These are phyloP conservation scores for Podospora pseudoanserina DNA, from an alignment of 495 filamentous ascomycete genomes.

Conservation along the genomic window DNA sequence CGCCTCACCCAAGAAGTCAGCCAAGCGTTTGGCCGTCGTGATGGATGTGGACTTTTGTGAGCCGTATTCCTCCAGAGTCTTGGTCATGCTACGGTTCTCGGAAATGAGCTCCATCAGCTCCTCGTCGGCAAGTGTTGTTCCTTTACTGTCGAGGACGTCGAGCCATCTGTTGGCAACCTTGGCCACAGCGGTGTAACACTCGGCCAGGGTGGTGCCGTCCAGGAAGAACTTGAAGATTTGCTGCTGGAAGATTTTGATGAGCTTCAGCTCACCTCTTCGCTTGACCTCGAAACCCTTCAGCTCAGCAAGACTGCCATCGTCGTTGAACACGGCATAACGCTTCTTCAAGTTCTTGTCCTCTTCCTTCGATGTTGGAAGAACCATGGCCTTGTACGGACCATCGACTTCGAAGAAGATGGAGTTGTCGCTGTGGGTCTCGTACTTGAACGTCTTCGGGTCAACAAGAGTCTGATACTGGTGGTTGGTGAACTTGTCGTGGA, in stretches of 20 bases:
- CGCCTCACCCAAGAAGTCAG: constrained; percentile 94
- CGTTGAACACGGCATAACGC: constrained; percentile 97
- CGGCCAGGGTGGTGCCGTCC: constrained; percentile 76
- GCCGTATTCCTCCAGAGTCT: constrained; percentile 94
- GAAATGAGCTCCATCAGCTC: constrained; percentile 98
- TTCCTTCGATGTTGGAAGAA: constrained; percentile 94
- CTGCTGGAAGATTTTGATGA: constrained; percentile 99
- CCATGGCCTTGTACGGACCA: constrained; percentile 95
- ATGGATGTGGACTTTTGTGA: constrained; percentile 95
- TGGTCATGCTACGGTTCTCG: constrained; percentile 96
- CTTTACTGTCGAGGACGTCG: constrained; percentile 85
- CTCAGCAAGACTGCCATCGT: constrained; percentile 94
- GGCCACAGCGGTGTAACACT: constrained; percentile 89
- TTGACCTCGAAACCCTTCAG: constrained; percentile 98
- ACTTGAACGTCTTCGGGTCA: constrained; percentile 75
- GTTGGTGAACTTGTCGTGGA: constrained; percentile 93
- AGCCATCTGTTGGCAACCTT: constrained; percentile 96
- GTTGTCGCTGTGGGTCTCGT: constrained; percentile 95
- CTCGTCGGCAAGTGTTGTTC: constrained; percentile 85
- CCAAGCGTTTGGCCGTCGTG: constrained; percentile 91
- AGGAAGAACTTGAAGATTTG: constrained; percentile 99
- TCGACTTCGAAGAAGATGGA: constrained; percentile 99
- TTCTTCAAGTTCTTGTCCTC: constrained; percentile 99
- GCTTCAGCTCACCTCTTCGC: constrained; percentile 93
- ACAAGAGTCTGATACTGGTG: constrained; percentile 90